Evolutionary conservation across 352 stramenopile species (phyloP).

Genomic region (Phytophthora constricta): DNA sequence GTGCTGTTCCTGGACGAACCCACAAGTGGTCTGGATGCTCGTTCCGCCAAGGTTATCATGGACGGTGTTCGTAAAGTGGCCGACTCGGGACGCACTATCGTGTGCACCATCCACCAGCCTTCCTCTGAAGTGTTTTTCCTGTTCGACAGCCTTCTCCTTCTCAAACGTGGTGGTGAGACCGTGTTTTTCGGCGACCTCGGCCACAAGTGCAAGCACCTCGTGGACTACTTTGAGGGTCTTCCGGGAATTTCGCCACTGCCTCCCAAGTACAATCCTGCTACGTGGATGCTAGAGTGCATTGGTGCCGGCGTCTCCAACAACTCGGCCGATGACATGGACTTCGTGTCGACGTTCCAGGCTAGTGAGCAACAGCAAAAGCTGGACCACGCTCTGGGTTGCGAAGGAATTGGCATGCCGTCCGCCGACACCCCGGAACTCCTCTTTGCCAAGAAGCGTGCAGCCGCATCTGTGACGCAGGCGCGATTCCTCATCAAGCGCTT

Average conservation of each 20-base stretch:
- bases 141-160: slow-evolving; percentile 84
- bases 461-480: slow-evolving; percentile 28
- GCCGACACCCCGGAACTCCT: slow-evolving; percentile 17
- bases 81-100: slow-evolving; percentile 64
- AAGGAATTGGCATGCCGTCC: slow-evolving; percentile 27
- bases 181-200: slow-evolving; percentile 75
- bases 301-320: slow-evolving; percentile 40
- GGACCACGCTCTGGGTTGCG: slow-evolving; percentile 12
- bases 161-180: slow-evolving; percentile 61
- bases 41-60: slow-evolving; percentile 72
- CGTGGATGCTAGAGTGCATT: slow-evolving; percentile 87
- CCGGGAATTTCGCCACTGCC: slow-evolving; percentile 45
- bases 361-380: slow-evolving; percentile 33
- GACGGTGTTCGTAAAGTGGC: slow-evolving; percentile 62
- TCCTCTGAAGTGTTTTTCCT: slow-evolving; percentile 32
- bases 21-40: slow-evolving; percentile 56
- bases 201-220: slow-evolving; percentile 44
- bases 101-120: slow-evolving; percentile 55
- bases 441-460: slow-evolving; percentile 36
- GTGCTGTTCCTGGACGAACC: slow-evolving; percentile 81
- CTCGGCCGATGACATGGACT: slow-evolving; percentile 37
- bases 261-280: slow-evolving; percentile 75
- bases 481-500: slow-evolving; percentile 34
- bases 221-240: slow-evolving; percentile 55
- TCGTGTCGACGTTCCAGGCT: slow-evolving; percentile 37